Evolutionary conservation across 495 filamentous ascomycete genomes (phyloP), one percentile per base, ranked within the genome.

Genomic region (Hyaloscypha bicolor): DNA sequence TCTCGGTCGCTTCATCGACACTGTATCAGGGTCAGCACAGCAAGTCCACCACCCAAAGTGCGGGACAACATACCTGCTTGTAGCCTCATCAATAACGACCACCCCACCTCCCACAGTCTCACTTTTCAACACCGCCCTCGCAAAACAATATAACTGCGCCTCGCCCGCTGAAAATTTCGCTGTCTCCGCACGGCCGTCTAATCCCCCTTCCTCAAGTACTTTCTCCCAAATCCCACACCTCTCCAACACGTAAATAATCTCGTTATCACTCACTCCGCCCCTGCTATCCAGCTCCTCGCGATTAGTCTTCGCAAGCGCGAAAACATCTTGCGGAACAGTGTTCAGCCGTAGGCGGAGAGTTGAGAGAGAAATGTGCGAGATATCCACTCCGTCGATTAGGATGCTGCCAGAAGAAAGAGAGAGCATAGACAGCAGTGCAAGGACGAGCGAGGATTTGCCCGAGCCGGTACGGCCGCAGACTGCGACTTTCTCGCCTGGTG

Each of bases 381-480:
- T 73, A 55, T 82, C 77, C 11, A 81, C 35, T 14, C 72, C 77
- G 35, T 78, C 77, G 33, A 77, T 78, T 0, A 51, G 39, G 4
- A 73, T 64, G 25, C 59, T 45, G 9, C 62, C 61, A 1, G 61
- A 11, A 4, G 63, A 64, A 9, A 72, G 37, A 0, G 73, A 69
- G 0, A 82, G 71, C 9, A 81, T 71, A 4, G 71, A 65, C 14
- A 81, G 69, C 4, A 81, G 71, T 1, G 74, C 56, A 9, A 69
- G 62, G 39, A 79, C 51, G 22, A 79, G 55, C 9, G 74, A 73
- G 0, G 75, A 76, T 67, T 82, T 68, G 5, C 66, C 66, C 58
- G 57, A 62, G 35, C 80, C 80, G 6, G 77, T 80, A 30, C 79
- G 71, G 19, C 81, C 81, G 62, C 77, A 77, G 9, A 83, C 73